Percentiles rank a stretch among this genome's conserved stretches.
Conservation (phyloP, 768 basidiomycete species). For the Tylopilus plumbeoviolaceoides region DNA sequence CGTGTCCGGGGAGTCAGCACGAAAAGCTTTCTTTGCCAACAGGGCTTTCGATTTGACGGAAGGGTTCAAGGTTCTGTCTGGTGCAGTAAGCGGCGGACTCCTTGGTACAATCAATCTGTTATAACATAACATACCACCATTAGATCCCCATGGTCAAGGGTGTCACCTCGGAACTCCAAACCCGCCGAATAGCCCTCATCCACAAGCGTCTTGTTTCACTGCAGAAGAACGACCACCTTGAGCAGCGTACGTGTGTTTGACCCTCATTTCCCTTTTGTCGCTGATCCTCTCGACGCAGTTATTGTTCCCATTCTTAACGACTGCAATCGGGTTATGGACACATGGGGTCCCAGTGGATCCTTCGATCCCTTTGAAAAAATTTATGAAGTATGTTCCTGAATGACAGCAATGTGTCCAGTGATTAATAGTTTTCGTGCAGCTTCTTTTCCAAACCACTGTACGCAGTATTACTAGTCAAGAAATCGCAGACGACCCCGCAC, state of each 20-base stretch:
- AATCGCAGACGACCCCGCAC: slow-evolving; percentile 60
- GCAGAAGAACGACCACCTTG: slow-evolving; percentile 60
- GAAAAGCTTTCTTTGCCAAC: slow-evolving; percentile 65
- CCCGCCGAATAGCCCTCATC: slow-evolving; percentile 56
- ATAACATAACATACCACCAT: slow-evolving; percentile 11
- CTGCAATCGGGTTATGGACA: slow-evolving; percentile 54
- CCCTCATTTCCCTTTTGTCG: background rate
- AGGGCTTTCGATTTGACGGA: slow-evolving; percentile 72
- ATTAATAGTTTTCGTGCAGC: slow-evolving; percentile 32
- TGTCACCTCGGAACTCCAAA: slow-evolving; percentile 67
- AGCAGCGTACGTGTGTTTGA: slow-evolving; percentile 45
- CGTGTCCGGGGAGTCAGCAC: slow-evolving; percentile 68
- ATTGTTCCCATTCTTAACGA: slow-evolving; percentile 64
- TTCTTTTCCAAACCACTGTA: slow-evolving; percentile 71
- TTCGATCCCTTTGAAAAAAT: slow-evolving; percentile 71
- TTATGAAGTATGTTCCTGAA: slow-evolving; percentile 49
- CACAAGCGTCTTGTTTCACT: slow-evolving; percentile 65
- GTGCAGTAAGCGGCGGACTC: slow-evolving; percentile 51
- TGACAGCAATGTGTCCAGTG: background rate
- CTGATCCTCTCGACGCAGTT: slow-evolving; percentile 39
- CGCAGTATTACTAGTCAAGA: slow-evolving; percentile 64
- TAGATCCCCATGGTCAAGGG: slow-evolving; percentile 76
- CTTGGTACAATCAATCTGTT: slow-evolving; percentile 12
- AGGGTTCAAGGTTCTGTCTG: slow-evolving; percentile 76
- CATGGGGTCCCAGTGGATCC: slow-evolving; percentile 60